Evolutionary conservation across 2,329 filamentous ascomycete genomes (phyloP).

Genomic region (Plenodomus biglobosus): DNA sequence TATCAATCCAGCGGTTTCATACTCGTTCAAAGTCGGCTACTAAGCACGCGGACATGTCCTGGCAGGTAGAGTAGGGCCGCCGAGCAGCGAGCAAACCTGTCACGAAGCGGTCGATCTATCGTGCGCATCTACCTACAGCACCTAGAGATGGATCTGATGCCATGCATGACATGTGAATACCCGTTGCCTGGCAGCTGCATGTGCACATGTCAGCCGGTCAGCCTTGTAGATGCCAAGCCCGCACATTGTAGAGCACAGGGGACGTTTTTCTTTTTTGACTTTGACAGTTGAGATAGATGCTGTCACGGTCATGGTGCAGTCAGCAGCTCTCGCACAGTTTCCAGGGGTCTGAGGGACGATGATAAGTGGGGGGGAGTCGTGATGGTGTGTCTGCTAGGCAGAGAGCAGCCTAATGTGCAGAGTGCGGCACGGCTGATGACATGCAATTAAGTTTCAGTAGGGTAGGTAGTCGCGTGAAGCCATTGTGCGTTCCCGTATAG

Average conservation of each 20-base stretch:
- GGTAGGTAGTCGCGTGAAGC: not conserved
- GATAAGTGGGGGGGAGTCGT: not conserved
- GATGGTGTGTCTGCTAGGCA: not conserved
- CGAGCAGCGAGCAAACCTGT: not conserved
- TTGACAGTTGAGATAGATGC: not conserved
- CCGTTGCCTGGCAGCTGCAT: not conserved
- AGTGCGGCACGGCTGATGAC: not conserved
- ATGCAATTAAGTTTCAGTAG: not conserved
- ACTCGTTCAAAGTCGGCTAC: conserved; percentile 8
- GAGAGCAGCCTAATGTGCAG: not conserved
- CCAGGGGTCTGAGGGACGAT: not conserved
- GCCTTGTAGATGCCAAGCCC: not conserved
- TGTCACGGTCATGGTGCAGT: not conserved
- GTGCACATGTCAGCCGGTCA: not conserved
- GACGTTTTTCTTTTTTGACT: not conserved
- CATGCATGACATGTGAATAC: not conserved
- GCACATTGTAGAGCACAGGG: not conserved
- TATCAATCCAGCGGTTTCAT: conserved; percentile 5
- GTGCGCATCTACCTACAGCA: not conserved
- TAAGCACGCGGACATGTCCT: conserved; percentile 9
- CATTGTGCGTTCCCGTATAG: not conserved
- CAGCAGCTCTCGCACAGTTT: not conserved
- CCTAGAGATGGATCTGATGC: not conserved
- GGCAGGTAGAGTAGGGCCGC: not conserved
- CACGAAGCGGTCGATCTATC: conserved; percentile 10